Percentiles rank a stretch among this genome's conserved stretches.
Conservation (phyloP, 2,329 filamentous ascomycete species). For the Colletotrichum chrysophilum region DNA sequence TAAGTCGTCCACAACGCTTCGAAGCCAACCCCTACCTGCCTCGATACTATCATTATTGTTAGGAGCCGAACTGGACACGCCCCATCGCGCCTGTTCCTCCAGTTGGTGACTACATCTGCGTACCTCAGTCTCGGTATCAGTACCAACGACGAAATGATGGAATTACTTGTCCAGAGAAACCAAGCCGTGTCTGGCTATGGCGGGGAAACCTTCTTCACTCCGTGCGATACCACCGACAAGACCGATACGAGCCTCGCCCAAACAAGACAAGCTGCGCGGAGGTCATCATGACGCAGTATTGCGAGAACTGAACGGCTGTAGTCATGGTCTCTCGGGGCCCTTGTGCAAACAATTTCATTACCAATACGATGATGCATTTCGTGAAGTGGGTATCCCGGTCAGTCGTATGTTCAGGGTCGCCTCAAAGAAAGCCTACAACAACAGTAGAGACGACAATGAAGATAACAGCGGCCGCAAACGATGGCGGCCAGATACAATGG, state of each 20-base stretch:
- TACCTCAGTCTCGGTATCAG: not conserved
- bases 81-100: too few species aligned
- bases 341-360: not conserved
- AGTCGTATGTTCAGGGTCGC: not conserved
- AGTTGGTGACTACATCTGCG: fast-evolving
- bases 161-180: fast-evolving
- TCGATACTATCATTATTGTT: not conserved
- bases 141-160: not conserved
- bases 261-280: not conserved
- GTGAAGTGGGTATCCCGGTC: not conserved
- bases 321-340: not conserved
- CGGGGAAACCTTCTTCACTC: not conserved
- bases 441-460: not conserved
- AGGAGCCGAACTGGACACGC: fast-evolving
- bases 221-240: not conserved
- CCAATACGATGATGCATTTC: not conserved
- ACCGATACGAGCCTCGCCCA: not conserved
- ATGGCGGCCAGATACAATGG: not conserved
- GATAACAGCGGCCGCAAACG: not conserved
- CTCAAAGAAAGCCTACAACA: not conserved
- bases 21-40: not conserved
- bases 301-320: not conserved
- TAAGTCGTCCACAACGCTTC: not conserved
- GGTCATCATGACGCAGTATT: not conserved
- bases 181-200: fast-evolving